Evolutionary conservation across 306 rosid genomes (phyloP).

Genomic region (Biancaea sappan): DNA sequence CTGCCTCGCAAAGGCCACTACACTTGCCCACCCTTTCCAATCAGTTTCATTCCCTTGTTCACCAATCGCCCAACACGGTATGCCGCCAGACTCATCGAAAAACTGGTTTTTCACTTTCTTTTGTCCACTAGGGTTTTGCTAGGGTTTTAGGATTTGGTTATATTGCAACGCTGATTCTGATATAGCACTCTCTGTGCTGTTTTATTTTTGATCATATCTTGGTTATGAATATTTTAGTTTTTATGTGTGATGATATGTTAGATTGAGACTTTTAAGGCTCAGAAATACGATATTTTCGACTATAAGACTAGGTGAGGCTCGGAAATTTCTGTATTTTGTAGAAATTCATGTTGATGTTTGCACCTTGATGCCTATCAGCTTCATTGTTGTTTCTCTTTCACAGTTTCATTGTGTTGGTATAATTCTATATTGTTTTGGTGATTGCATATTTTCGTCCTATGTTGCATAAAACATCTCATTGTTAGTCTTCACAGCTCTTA

Average conservation of each 20-base stretch:
- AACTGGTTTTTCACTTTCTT: background rate
- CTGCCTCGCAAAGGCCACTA: conserved; percentile 45
- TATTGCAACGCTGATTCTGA: background rate
- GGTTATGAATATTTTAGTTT: background rate
- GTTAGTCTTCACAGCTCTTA: background rate
- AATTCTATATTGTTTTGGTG: background rate
- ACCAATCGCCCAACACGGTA: conserved; percentile 58
- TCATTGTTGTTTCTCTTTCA: background rate
- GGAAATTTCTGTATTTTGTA: background rate
- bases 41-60: conserved; percentile 51
- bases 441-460: background rate
- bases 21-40: conserved; percentile 44
- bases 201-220: background rate
- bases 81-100: background rate
- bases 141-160: conserved; percentile 55
- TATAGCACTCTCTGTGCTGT: background rate
- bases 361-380: background rate
- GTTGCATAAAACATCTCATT: background rate
- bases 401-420: background rate
- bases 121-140: conserved; percentile 56
- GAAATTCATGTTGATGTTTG: background rate
- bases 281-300: background rate
- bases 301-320: background rate
- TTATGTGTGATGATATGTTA: background rate
- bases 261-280: background rate